phyloP scores from a whole-genome alignment of 73 alveolate species.

The Blepharisma stoltei region DNA sequence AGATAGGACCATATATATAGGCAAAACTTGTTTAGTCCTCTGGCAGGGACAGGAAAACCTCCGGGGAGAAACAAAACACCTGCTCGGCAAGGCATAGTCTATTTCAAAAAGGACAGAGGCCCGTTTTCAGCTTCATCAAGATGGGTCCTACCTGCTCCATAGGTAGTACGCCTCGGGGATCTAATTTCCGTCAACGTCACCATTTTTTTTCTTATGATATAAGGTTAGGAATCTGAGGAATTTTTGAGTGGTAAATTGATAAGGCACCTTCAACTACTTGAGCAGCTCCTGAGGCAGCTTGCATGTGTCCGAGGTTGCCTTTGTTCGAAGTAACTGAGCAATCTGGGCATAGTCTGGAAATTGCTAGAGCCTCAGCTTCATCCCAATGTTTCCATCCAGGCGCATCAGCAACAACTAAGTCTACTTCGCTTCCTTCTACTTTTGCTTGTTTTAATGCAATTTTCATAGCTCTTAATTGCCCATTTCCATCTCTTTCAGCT shows the following conservation, averaged over 20 bases:
- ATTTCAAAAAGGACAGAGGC: too few relatives aligned
- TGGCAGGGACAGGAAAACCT: too few relatives aligned
- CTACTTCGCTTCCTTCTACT: constrained; percentile 47
- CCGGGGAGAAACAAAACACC: too few relatives aligned
- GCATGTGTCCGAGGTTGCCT: constrained; percentile 28
- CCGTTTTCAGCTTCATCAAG: too few relatives aligned
- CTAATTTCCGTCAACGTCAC: too few relatives aligned
- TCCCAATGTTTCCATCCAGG: constrained; percentile 72
- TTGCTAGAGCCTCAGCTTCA: constrained; percentile 54
- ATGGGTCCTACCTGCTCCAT: too few relatives aligned
- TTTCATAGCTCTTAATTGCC: constrained; percentile 48
- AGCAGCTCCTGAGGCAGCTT: constrained; percentile 28
- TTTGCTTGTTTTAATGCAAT: constrained; percentile 66
- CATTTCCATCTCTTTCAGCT: constrained; percentile 62
- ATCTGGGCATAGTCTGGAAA: constrained; percentile 36
- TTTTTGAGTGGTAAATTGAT: not conserved
- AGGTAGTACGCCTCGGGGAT: too few relatives aligned
- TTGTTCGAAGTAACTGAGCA: constrained; percentile 15
- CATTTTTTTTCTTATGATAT: too few relatives aligned
- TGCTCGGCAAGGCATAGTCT: too few relatives aligned
- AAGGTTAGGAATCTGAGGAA: not conserved
- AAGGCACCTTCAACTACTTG: not conserved
- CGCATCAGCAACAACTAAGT: constrained; percentile 70
- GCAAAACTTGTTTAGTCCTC: too few relatives aligned
- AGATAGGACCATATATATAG: too few relatives aligned